These are phyloP conservation scores for Rubia occidens DNA, from an alignment of 305 asterid species.

Conservation along the genomic window DNA sequence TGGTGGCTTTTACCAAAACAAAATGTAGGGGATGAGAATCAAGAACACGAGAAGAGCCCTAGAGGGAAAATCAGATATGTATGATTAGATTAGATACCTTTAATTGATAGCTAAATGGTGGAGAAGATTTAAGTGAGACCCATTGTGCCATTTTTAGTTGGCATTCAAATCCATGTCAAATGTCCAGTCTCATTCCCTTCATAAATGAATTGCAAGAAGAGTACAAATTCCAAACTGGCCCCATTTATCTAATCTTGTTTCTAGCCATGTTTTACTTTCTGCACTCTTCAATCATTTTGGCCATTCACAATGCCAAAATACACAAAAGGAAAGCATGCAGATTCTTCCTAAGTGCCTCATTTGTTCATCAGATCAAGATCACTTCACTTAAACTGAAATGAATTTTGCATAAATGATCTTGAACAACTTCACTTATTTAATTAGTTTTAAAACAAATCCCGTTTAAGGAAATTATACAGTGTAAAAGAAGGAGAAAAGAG, in stretches of 20 bases:
- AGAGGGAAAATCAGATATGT: neutral
- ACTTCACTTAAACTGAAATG: too few relatives aligned
- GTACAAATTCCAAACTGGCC: conserved; percentile 4
- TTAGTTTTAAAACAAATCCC: too few relatives aligned
- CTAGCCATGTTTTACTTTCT: neutral
- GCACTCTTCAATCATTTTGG: neutral
- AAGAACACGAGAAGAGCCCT: neutral
- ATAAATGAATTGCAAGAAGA: neutral
- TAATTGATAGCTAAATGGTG: neutral
- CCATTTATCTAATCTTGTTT: neutral
- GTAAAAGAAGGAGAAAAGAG: too few relatives aligned
- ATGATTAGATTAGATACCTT: neutral
- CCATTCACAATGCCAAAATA: neutral
- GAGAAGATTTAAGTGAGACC: conserved; percentile 4
- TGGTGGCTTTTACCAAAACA: neutral
- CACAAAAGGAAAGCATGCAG: neutral
- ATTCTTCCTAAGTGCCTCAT: neutral
- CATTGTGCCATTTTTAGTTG: neutral
- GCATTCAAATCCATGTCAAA: conserved; percentile 7
- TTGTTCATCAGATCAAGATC: neutral
- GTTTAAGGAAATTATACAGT: too few relatives aligned
- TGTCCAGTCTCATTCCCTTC: conserved; percentile 9
- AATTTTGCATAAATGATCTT: too few relatives aligned
- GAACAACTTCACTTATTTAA: too few relatives aligned
- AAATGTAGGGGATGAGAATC: neutral